These are phyloP conservation scores for Starmerella vaccinii DNA, from an alignment of 805 yeast species.

Conservation along the genomic window DNA sequence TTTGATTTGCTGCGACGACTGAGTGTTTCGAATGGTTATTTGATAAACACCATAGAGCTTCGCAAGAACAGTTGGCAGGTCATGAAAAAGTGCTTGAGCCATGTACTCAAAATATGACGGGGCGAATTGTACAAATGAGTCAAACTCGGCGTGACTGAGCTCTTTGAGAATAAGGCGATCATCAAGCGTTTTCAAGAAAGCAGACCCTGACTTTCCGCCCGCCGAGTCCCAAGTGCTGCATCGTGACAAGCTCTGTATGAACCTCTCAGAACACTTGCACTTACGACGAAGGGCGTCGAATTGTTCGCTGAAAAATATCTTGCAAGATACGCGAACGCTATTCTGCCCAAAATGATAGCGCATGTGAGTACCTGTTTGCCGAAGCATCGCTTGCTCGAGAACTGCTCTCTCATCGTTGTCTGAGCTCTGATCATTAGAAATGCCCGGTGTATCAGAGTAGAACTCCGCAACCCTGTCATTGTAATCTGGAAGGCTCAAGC, in stretches of 20 bases:
- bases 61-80: slow-evolving; percentile 86
- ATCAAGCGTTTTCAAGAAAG: slow-evolving; percentile 83
- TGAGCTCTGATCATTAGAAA: slow-evolving; percentile 1
- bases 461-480: slow-evolving; percentile 46
- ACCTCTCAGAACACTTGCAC: slow-evolving; percentile 66
- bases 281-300: slow-evolving; percentile 85
- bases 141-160: slow-evolving; percentile 75
- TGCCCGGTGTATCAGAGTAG: slow-evolving; percentile 22
- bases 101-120: slow-evolving; percentile 94
- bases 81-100: slow-evolving; percentile 90
- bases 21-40: slow-evolving; percentile 71
- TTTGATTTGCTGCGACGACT: slow-evolving; percentile 56
- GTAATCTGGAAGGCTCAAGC: slow-evolving; percentile 78
- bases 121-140: slow-evolving; percentile 88
- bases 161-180: slow-evolving; percentile 84
- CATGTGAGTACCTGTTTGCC: slow-evolving; percentile 78
- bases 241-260: slow-evolving; percentile 79
- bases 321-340: slow-evolving; percentile 72
- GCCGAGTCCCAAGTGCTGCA: slow-evolving; percentile 92
- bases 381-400: slow-evolving; percentile 62
- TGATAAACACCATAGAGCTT: slow-evolving; percentile 94
- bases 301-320: slow-evolving; percentile 89
- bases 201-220: slow-evolving; percentile 96
- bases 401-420: slow-evolving; percentile 21
- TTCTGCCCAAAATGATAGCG: slow-evolving; percentile 89